These are phyloP conservation scores for Starmerella floris DNA, from an alignment of 805 yeast species.

Conservation along the genomic window DNA sequence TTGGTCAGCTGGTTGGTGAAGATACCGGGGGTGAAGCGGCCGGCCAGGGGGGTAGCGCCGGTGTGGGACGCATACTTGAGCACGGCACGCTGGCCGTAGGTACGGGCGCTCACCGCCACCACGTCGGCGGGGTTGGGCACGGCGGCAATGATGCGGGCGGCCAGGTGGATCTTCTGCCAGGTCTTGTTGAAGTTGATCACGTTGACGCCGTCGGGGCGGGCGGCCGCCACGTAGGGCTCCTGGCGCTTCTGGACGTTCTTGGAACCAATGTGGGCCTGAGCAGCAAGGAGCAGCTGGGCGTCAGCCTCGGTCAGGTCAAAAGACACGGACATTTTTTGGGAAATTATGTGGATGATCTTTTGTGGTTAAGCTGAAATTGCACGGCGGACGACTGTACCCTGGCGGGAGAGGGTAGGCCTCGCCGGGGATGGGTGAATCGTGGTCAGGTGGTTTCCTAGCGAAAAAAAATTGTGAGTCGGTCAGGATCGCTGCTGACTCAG, in stretches of 20 bases:
- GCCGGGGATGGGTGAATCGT: neutral
- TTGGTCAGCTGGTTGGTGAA: constrained; percentile 99
- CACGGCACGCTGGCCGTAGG: constrained; percentile 99
- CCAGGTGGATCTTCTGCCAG: constrained; percentile 98
- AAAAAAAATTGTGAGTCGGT: constrained; percentile 1
- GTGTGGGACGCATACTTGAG: constrained; percentile 99
- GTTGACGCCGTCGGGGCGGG: constrained; percentile 98
- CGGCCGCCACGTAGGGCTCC: constrained; percentile 22
- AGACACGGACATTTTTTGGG: constrained; percentile 12
- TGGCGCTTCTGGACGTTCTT: constrained; percentile 86
- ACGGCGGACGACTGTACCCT: neutral
- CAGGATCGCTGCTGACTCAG: neutral
- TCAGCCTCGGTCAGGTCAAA: constrained; percentile 77
- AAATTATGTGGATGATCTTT: neutral
- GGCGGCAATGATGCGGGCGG: constrained; percentile 99
- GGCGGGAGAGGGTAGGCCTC: neutral
- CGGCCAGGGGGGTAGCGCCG: constrained; percentile 99
- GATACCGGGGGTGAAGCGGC: constrained; percentile 99
- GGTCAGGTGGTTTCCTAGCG: neutral
- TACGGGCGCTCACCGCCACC: constrained; percentile 97
- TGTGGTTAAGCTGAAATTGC: neutral
- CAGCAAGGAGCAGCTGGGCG: constrained; percentile 98
- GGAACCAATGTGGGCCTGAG: constrained; percentile 98
- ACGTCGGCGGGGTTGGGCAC: constrained; percentile 97
- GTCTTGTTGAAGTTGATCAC: constrained; percentile 97